Base-by-base conservation (phyloP, 306 rosid species). In the Boehmeria nivea region DNA sequence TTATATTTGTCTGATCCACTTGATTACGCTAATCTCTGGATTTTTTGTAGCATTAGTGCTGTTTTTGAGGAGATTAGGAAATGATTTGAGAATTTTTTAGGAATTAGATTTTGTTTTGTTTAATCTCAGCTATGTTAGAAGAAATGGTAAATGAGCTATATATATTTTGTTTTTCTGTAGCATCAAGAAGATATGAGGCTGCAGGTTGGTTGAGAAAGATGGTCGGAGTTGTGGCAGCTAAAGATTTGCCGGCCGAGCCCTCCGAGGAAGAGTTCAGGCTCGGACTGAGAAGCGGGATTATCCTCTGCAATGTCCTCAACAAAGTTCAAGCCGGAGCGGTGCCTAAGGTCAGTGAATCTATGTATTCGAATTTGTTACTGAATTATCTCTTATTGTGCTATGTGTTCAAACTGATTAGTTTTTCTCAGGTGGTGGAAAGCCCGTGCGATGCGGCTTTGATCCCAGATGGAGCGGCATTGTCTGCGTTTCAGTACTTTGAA, bases 201-300 rank as follows among this genome's bases (percentile, higher is more conserved):
- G 95, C 95, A 11, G 95, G 94, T 66, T 90, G 98, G 98, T 74
- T 90, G 59, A 80, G 98, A 25, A 90, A 84, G 87, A 80, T 74
- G 95, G 76, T 84, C 22, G 98, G 98, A 57, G 94, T 90, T 10
- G 98, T 90, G 20, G 98, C 81, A n/a, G 98, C 94, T 22, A 90
- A 82, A 65, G 95, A 90, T 69, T 76, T 90, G 58, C 98, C 98
- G 0, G 98, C 95, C 23, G 94, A 90, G 70, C 98, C 98, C 3
- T 84, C 98, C 2, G 98, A 87, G 81, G 95, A 90, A 71, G 98
- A 84, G 71, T 82, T 90, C 52, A 84, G 95, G 80, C 94, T 90
- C 75, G 94, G 94, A 66, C 69, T 90, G 74, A 80, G 94, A 55
- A 90, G 95, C 71, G 98, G 98, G 63, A 90, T 90, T 62, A 80